Base-by-base conservation (phyloP, 2,329 filamentous ascomycete genomes). In the Aureobasidium sp. region DNA sequence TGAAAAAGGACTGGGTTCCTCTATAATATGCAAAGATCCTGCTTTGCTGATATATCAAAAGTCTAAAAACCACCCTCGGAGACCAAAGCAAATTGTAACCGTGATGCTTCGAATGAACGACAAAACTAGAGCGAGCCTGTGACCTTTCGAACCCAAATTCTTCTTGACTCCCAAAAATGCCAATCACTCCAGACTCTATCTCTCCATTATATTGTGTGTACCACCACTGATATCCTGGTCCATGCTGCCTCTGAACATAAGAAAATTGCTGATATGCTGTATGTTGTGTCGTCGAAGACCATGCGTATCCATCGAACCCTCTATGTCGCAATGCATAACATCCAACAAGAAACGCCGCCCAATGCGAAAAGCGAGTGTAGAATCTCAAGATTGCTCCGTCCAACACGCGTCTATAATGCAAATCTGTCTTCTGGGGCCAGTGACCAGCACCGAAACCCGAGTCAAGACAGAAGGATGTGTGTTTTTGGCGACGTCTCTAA, bases 401-500 rank as follows among this genome's bases (percentile, higher is more conserved):
- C 34, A 53, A 44, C 49, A 27, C 52, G 22, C 52, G 29, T 47
- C 4, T 58, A 31, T 31, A 7, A 25, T 37, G 41, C 29, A 37
- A 29, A 8, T 2, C 4, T 5, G 37, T 27, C 2, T 20, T 14
- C n/a, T 7, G 14, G 17, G 2, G 2, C 20, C 8, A 39, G 34
- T 36, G 34, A 39, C 34, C 49, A 37, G 49, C 34, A 42, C 36
- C 25, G 20, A 17, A 17, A 20, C 12, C 15, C 22, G 9, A 22
- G 8, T 14, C 8, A 9, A 44, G 41, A 25, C 5, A 44, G 31
- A 20, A 25, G 17, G 8, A 29, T 27, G 20, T 17, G 20, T 20
- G 37, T 8, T 2, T 27, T 5, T 25, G 41, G 36, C 15, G 20
- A 3, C 5, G 12, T 37, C 12, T 65, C 27, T 62, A 70, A 61